phyloP scores from a whole-genome alignment of 1,139 yeast genomes.

The Yamadazyma atmosphaerica region DNA sequence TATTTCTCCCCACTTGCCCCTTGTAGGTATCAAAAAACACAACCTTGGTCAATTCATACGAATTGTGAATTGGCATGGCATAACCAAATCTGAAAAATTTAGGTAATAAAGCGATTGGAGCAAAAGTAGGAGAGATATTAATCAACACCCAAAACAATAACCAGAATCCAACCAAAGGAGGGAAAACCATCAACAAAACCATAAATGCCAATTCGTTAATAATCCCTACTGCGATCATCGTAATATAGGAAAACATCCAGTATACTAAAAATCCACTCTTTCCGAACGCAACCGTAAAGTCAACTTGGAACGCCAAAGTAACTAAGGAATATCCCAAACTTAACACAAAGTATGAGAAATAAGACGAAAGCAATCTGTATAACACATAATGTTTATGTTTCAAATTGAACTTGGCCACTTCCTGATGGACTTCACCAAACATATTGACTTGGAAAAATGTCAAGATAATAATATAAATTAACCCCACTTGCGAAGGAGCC shows the following conservation, averaged over 20 bases:
- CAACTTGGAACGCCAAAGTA: constrained; percentile 44
- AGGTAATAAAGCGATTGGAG: constrained; percentile 36
- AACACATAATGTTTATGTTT: constrained; percentile 29
- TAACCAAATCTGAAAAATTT: constrained; percentile 38
- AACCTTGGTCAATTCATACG: constrained; percentile 39
- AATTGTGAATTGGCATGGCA: constrained; percentile 39
- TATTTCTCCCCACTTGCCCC: constrained; percentile 38
- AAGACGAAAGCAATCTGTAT: constrained; percentile 32
- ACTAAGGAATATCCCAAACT: constrained; percentile 42
- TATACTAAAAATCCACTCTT: constrained; percentile 43
- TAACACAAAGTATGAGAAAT: constrained; percentile 33
- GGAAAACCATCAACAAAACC: constrained; percentile 29
- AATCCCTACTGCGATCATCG: constrained; percentile 46
- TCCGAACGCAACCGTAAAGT: constrained; percentile 40
- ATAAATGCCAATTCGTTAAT: constrained; percentile 41
- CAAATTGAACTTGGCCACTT: constrained; percentile 36
- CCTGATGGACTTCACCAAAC: constrained; percentile 53
- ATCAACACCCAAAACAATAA: constrained; percentile 40
- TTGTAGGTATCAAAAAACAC: constrained; percentile 37
- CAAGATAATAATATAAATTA: constrained; percentile 70
- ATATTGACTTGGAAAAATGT: constrained; percentile 60
- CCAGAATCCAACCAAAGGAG: constrained; percentile 47
- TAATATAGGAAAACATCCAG: constrained; percentile 43
- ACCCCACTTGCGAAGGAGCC: constrained; percentile 75
- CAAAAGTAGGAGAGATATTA: constrained; percentile 39